phyloP scores from a whole-genome alignment of 2,329 filamentous ascomycete species.

The Lomentospora prolificans region DNA sequence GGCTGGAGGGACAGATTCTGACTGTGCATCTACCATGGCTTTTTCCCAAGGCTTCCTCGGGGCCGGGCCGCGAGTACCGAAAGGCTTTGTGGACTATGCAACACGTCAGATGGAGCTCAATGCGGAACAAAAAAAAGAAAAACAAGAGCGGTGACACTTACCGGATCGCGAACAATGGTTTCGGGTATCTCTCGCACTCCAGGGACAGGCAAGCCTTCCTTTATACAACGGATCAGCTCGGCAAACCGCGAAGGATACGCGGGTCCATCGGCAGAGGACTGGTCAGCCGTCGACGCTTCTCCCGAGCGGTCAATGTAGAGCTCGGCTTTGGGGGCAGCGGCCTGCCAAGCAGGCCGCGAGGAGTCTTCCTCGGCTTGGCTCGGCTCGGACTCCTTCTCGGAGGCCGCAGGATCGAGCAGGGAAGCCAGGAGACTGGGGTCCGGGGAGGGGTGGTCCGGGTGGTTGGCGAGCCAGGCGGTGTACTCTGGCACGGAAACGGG shows the following conservation, averaged over 20 bases:
- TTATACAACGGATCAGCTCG: constrained; percentile 77
- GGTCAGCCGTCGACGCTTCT: constrained; percentile 13
- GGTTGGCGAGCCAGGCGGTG: constrained; percentile 47
- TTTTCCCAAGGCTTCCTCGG: constrained; percentile 72
- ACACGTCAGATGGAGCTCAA: not conserved
- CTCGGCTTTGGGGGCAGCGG: constrained; percentile 36
- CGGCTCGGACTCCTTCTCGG: not conserved
- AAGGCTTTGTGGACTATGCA: constrained; percentile 33
- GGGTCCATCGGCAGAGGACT: constrained; percentile 36
- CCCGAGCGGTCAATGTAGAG: constrained; percentile 32
- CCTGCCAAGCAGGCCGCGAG: constrained; percentile 33
- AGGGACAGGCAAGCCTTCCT: constrained; percentile 71
- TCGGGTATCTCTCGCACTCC: constrained; percentile 82
- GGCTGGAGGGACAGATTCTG: constrained; percentile 3
- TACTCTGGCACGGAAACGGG: constrained; percentile 59
- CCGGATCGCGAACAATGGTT: constrained; percentile 63
- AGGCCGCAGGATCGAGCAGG: constrained; percentile 15
- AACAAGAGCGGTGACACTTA: constrained; percentile 25
- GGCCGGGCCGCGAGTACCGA: constrained; percentile 32
- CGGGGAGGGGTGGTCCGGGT: constrained; percentile 23
- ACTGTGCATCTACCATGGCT: constrained; percentile 20
- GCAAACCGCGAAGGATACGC: constrained; percentile 76
- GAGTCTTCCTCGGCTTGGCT: not conserved
- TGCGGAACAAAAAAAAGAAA: not conserved
- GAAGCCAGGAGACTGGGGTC: constrained; percentile 25